phyloP scores from a whole-genome alignment of 83 land plant genomes.

The Picea engelmannii region DNA sequence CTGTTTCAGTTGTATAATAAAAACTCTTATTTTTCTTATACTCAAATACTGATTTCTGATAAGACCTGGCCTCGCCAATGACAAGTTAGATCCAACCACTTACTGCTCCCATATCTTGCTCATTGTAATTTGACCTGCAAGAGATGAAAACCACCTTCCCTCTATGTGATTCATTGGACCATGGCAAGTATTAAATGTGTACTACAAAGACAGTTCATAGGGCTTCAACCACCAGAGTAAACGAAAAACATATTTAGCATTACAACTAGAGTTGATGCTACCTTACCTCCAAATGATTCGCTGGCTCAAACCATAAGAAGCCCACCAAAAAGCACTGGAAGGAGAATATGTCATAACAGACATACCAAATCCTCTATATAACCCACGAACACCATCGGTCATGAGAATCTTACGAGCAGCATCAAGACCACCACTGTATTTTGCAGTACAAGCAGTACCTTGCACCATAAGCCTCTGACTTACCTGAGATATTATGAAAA shows the following conservation, averaged over 20 bases:
- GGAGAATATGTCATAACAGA: conserved; percentile 87
- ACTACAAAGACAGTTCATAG: neutral
- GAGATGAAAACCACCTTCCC: neutral
- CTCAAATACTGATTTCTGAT: neutral
- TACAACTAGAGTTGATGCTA: neutral
- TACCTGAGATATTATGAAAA: conserved; percentile 35
- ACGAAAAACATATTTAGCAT: neutral
- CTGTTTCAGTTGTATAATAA: neutral
- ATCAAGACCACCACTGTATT: conserved; percentile 81
- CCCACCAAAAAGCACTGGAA: conserved; percentile 98
- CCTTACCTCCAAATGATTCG: conserved; percentile 78
- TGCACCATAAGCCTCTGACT: conserved; percentile 96
- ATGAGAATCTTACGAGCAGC: conserved; percentile 66
- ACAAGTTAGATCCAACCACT: neutral
- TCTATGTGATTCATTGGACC: neutral
- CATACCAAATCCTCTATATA: conserved; percentile 89
- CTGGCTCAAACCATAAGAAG: conserved; percentile 85
- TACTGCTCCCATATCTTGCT: neutral
- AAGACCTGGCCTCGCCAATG: neutral
- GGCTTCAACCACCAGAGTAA: neutral
- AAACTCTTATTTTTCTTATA: neutral
- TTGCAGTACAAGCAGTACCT: conserved; percentile 63
- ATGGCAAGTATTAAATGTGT: neutral
- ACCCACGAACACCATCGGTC: conserved; percentile 74
- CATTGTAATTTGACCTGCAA: neutral